A percentile compares a stretch with the other conserved stretches of the same genome.
These are phyloP conservation scores for Sclerotinia nivalis DNA, from an alignment of 2,329 filamentous ascomycete species.

Conservation along the genomic window DNA sequence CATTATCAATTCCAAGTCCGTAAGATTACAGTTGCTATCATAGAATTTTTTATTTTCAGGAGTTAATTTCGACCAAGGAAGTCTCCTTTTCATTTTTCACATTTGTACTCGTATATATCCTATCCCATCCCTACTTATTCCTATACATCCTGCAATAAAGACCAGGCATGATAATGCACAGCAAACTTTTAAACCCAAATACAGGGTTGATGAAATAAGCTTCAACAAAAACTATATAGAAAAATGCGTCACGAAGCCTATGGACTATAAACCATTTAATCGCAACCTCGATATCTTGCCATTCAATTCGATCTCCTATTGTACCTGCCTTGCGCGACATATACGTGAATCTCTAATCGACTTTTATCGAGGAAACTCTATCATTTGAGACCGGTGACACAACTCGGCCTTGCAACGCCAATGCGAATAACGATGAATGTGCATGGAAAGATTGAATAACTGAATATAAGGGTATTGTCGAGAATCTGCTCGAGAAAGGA, in stretches of 20 bases:
- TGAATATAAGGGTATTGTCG: neutral
- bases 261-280: neutral
- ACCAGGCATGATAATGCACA: neutral
- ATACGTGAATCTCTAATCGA: neutral
- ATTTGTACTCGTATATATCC: neutral
- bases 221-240: neutral
- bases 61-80: neutral
- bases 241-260: constrained; percentile 3
- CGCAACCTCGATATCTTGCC: neutral
- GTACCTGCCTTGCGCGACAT: neutral
- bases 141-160: neutral
- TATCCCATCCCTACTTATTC: too few relatives aligned
- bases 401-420: neutral
- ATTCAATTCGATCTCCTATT: neutral
- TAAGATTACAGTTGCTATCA: neutral
- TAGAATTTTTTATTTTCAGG: neutral
- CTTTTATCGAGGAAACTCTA: neutral
- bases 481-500: neutral
- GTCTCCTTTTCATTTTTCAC: neutral
- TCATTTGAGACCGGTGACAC: neutral
- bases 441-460: neutral
- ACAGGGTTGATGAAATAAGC: neutral
- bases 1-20: neutral
- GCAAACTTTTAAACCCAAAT: neutral
- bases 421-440: constrained; percentile 9